Evolutionary conservation across 1,284 basidiomycete species (phyloP).

Genomic region (Meira nashicola): DNA sequence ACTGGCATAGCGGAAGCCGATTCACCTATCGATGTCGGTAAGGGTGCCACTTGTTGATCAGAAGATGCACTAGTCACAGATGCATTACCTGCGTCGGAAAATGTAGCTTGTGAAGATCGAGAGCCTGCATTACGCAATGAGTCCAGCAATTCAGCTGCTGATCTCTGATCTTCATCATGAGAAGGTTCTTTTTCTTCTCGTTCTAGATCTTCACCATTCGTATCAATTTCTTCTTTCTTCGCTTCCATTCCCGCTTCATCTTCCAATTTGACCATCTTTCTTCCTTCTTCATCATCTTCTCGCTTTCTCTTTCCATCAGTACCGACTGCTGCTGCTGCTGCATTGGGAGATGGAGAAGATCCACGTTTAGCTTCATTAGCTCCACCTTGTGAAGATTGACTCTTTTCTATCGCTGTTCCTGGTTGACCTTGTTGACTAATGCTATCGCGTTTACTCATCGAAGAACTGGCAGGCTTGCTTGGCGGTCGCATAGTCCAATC

Average conservation of each 20-base stretch:
- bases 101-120: neutral
- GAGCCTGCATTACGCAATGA: constrained; percentile 6
- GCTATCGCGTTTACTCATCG: constrained; percentile 5
- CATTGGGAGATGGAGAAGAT: neutral
- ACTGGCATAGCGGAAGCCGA: too few species aligned
- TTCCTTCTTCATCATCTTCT: constrained; percentile 4
- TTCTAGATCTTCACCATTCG: neutral
- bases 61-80: too few species aligned
- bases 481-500: constrained; percentile 21
- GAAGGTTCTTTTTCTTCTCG: neutral
- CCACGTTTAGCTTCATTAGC: neutral
- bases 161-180: neutral
- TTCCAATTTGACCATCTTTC: neutral
- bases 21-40: too few species aligned
- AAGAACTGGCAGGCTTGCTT: constrained; percentile 15
- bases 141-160: constrained; percentile 5
- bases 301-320: constrained; percentile 1
- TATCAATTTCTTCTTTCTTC: neutral
- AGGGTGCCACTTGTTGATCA: too few species aligned
- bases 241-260: too few species aligned
- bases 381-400: neutral
- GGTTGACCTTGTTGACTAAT: neutral
- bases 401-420: too few species aligned
- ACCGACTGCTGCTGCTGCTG: too few species aligned
- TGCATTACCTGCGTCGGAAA: too few species aligned